Evolutionary conservation across 2,329 filamentous ascomycete species (phyloP).

Genomic region (Biscogniauxia marginata): DNA sequence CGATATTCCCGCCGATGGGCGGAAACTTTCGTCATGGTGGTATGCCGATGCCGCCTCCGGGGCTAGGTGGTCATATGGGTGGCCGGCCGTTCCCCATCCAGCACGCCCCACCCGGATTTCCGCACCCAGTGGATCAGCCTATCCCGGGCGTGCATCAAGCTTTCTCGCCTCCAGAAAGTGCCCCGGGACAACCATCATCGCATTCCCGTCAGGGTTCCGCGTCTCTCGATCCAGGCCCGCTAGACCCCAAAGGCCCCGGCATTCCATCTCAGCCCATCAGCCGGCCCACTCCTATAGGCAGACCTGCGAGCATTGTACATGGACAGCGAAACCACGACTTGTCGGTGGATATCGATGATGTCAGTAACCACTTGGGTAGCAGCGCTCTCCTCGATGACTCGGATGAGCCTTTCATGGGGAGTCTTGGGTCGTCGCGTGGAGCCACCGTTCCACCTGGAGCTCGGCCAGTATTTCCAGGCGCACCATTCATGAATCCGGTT

Average conservation of each 20-base stretch:
- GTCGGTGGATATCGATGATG: conserved; percentile 64
- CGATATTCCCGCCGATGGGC: conserved; percentile 42
- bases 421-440: conserved; percentile 38
- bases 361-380: conserved; percentile 81
- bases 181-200: conserved; percentile 42
- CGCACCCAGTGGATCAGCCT: conserved; percentile 40
- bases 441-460: conserved; percentile 53
- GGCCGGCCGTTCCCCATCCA: conserved; percentile 44
- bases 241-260: conserved; percentile 29
- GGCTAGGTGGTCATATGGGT: conserved; percentile 44
- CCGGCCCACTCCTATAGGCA: conserved; percentile 82
- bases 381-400: conserved; percentile 80
- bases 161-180: conserved; percentile 33
- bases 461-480: conserved; percentile 41
- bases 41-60: conserved; percentile 50
- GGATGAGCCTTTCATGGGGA: conserved; percentile 52
- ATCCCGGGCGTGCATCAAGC: conserved; percentile 39
- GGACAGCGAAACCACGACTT: conserved; percentile 41
- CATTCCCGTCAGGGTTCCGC: conserved; percentile 77
- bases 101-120: conserved; percentile 55
- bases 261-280: conserved; percentile 70
- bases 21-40: conserved; percentile 46
- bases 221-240: conserved; percentile 57
- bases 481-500: conserved; percentile 41
- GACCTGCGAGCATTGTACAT: conserved; percentile 71